Evolutionary conservation across 2,329 filamentous ascomycete genomes (phyloP), one percentile per base, ranked within the genome.

Genomic region (Aspergillus sp.): DNA sequence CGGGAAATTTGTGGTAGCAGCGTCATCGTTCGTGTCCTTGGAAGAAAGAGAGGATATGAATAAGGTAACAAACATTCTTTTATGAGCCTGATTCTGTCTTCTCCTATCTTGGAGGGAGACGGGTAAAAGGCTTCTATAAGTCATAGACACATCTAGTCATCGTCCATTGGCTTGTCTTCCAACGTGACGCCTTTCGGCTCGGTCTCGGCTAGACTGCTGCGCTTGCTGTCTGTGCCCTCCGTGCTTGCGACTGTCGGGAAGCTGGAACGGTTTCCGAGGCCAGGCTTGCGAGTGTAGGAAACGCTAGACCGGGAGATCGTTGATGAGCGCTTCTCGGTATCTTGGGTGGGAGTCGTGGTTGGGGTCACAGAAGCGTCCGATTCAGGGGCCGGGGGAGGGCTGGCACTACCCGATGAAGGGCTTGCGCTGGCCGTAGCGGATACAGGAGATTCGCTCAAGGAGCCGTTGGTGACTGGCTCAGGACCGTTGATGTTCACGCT

Each of bases 141-240:
- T 55, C 53, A 55, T 19, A 15, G 28, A 36, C 25, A 39, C 43
- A 36, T 55, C 52, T 55, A 61, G 41, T 61, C 56, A 76, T 91
- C 88, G 77, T 91, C 88, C 88, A 92, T 91, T n/a, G 89, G 87
- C 76, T 85, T 88, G 74, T 92, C 90, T 70, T 87, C 86, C 70
- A 92, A 80, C 66, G 87, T 88, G 45, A 92, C 89, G 6, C 88
- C 75, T 49, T 78, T 75, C 61, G 74, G 73, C 64, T 79, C 76
- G 60, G 72, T 74, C 43, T 75, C 75, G 17, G 69, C 74, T 50
- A 77, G 52, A 64, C 74, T 76, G 61, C 71, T 75, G 38, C 72
- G 67, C 59, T 73, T 73, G 63, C 74, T 73, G 45, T 68, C 70
- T 2, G 68, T 64, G 13, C 68, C 70, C 10, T 70, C 69, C 2